A percentile compares a stretch with the other conserved stretches of the same genome.
Evolutionary conservation across 176 grass and related monocot genomes (phyloP).

Genomic region (Chrysopogon serrulatus): DNA sequence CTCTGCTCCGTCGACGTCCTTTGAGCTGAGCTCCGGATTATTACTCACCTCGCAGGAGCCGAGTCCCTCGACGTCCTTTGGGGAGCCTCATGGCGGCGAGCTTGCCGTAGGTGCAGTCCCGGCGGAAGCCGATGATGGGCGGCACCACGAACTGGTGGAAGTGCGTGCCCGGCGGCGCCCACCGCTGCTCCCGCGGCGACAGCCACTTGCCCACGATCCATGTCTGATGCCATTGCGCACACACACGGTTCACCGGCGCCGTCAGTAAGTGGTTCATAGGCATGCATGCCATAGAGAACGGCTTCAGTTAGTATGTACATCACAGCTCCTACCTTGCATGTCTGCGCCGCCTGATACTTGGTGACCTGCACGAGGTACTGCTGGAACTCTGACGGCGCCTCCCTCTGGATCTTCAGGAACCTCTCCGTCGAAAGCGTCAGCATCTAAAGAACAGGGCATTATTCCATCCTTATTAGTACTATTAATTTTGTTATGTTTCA

Average conservation of each 20-base stretch:
- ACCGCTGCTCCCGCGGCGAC: slow-evolving; percentile 72
- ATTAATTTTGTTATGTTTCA: too few species aligned
- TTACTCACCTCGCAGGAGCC: slow-evolving; percentile 84
- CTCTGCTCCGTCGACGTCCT: too few species aligned
- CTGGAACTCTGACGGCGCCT: slow-evolving; percentile 70
- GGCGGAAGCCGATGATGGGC: slow-evolving; percentile 72
- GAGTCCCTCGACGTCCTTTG: slow-evolving; percentile 85
- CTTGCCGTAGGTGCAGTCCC: slow-evolving; percentile 90
- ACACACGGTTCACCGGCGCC: neutral
- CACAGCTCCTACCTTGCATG: slow-evolving; percentile 51
- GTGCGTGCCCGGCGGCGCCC: slow-evolving; percentile 77
- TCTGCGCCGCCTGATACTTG: slow-evolving; percentile 81
- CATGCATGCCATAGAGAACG: neutral
- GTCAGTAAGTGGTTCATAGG: neutral
- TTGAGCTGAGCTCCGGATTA: too few species aligned
- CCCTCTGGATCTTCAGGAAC: slow-evolving; percentile 75
- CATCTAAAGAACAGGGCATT: slow-evolving; percentile 52
- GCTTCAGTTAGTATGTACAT: neutral
- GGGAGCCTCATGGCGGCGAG: slow-evolving; percentile 89
- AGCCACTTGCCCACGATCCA: slow-evolving; percentile 98
- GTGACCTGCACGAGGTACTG: slow-evolving; percentile 78
- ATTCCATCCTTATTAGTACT: too few species aligned
- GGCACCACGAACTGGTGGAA: slow-evolving; percentile 99
- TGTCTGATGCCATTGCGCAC: slow-evolving; percentile 37
- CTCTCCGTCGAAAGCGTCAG: slow-evolving; percentile 69